Evolutionary conservation across 2,329 filamentous ascomycete genomes (phyloP), one percentile per base, ranked within the genome.

Genomic region (Thelonectria discophora): DNA sequence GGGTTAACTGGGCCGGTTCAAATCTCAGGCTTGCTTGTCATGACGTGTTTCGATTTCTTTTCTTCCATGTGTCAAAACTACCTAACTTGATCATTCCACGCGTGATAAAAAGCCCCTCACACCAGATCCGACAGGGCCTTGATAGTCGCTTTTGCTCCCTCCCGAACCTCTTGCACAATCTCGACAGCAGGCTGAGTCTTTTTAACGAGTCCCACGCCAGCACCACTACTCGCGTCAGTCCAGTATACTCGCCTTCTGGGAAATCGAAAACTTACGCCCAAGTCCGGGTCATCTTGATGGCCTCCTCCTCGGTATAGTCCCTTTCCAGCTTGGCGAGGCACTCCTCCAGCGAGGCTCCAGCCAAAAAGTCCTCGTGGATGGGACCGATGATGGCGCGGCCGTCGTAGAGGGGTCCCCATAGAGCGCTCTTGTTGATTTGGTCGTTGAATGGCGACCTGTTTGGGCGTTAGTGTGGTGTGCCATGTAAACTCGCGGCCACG

Each of bases 131-230:
- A 69, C 54, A 78, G 54, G 42, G 70, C 70, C 50, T 65, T 69
- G 30, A 82, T 73, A 39, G 72, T 72, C 53, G 70, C 64, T 58
- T 71, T 76, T 3, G 80, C 76, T 12, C 73, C 76, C 49, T 78
- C 74, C 17, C 78, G 73, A 10, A 78, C 73, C 56, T 81, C 74
- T n/a, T 67, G 71, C 3, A 82, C 79, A 62, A 83, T 81, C 17
- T 81, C 77, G 0, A 73, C 79, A 1, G 80, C 77, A 9, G 79
- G 76, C 17, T 77, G 74, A 5, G 67, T 67, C 24, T 78, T 74
- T n/a, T 72, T 79, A n/a, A 83, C 76, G 24, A 83, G 66, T 2
- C 81, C 81, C 17, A 83, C 77, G 0, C 74, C 81, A 5, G 81
- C 79, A 43, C 81, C 81, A 7, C 77, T 79, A 39, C 39, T 32